These are phyloP conservation scores for Pneumocystis canis DNA, from an alignment of 1,139 yeast species.

Conservation along the genomic window DNA sequence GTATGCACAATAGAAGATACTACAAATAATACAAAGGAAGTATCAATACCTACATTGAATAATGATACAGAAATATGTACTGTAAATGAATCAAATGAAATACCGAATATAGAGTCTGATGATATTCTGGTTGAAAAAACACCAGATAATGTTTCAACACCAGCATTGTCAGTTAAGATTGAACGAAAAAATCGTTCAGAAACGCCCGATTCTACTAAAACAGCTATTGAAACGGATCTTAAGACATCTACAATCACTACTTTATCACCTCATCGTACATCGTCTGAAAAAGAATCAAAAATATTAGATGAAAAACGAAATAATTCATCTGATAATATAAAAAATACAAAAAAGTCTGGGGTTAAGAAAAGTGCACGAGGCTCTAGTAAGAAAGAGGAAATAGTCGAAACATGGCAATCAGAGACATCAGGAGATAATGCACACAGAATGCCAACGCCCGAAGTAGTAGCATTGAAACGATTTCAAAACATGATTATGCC, in stretches of 20 bases:
- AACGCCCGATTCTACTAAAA: not conserved
- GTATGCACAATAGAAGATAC: not conserved
- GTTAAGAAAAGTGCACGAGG: not conserved
- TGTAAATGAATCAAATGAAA: not conserved
- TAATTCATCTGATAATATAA: not conserved
- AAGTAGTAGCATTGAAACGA: not conserved
- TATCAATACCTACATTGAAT: too few species aligned
- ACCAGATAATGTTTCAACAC: not conserved
- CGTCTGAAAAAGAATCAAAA: not conserved
- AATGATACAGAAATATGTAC: not conserved
- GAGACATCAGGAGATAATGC: not conserved
- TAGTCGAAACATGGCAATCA: not conserved
- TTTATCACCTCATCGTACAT: not conserved
- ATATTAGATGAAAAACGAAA: not conserved
- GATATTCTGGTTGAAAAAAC: not conserved
- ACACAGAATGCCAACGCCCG: not conserved
- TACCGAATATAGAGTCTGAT: not conserved
- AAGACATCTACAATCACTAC: not conserved
- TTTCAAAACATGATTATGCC: not conserved
- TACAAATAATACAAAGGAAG: too few species aligned
- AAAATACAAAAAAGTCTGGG: not conserved
- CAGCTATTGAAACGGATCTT: not conserved
- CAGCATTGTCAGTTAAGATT: not conserved
- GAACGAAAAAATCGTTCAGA: not conserved
- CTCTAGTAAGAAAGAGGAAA: not conserved